Base-by-base conservation (phyloP, 495 filamentous ascomycete species). In the Neurospora cerealis region DNA sequence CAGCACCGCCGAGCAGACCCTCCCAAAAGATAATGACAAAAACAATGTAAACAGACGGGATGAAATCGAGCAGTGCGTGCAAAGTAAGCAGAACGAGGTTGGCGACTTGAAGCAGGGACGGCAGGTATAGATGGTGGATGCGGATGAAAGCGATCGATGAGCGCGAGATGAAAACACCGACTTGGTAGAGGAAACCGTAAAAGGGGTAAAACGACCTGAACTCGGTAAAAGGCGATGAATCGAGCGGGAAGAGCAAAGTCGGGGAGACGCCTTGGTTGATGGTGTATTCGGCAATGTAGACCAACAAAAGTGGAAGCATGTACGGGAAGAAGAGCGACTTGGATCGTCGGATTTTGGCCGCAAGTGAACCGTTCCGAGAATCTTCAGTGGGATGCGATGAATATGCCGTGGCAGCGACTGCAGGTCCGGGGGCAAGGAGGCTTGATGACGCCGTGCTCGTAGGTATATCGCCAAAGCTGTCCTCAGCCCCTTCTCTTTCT, bases 11-110 rank as follows among this genome's bases (percentile, higher is more conserved):
- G 0, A 99, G 85, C 46, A 99, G 81, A 0, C 96, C 96, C 79
- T 97, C 95, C 95, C 96, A 98, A 79, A 98, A 97, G n/a, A 97
- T 83, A 66, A 98, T 83, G 7, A 87, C 78, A 79, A 97, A 97
- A 5, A 98, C 81, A 28, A 97, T 77, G 77, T 92, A 98, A 11
- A 98, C 90, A 72, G 82, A 92, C 0, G 95, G 95, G 46, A 98
- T 87, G 74, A 93, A 95, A 77, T 89, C 83, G 77, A 90, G 88
- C 73, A 97, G 76, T 2, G 93, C 88, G 70, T 99, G 95, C 0
- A 90, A 77, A 4, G 88, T 91, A 3, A 99, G 83, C 13, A 97
- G 62, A 9, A 85, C 79, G 24, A 99, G 86, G 78, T 99, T 99
- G 36, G 85, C 79, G 21, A 93, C 83, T 82, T 99, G 96, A 0